These are phyloP conservation scores for Thalia dealbata DNA, from an alignment of 176 grass and related monocot genomes.

Conservation along the genomic window DNA sequence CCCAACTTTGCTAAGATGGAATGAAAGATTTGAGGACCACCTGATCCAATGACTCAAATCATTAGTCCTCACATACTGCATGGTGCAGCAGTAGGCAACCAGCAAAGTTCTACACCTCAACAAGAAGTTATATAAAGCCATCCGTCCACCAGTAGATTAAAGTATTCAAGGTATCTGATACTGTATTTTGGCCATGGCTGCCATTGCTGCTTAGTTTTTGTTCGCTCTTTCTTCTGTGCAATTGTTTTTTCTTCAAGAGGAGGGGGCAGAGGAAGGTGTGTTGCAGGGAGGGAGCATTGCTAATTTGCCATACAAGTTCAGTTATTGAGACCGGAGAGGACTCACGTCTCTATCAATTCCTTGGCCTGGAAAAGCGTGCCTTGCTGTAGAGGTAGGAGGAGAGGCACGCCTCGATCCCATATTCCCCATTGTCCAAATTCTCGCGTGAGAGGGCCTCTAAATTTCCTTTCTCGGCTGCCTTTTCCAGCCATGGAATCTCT, in stretches of 20 bases:
- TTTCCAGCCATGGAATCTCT: slow-evolving; percentile 17
- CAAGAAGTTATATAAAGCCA: not conserved
- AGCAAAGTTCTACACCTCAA: not conserved
- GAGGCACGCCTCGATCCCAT: slow-evolving; percentile 6
- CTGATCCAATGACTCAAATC: slow-evolving; percentile 3
- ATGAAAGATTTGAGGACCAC: not conserved
- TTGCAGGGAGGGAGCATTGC: too few relatives aligned
- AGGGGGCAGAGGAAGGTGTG: not conserved
- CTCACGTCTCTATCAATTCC: not conserved
- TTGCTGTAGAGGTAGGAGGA: not conserved
- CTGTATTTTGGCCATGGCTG: not conserved
- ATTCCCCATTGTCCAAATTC: not conserved
- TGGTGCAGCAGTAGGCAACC: not conserved
- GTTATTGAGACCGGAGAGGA: not conserved
- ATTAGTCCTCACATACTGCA: not conserved
- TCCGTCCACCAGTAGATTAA: not conserved
- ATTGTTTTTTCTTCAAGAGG: not conserved
- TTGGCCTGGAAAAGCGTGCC: slow-evolving; percentile 5
- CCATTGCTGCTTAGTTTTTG: not conserved
- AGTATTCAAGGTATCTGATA: not conserved
- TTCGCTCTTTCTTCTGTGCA: not conserved
- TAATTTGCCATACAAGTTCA: not conserved
- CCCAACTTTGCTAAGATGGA: not conserved
- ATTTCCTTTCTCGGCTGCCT: not conserved
- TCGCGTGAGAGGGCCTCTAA: not conserved